Base-by-base conservation (phyloP, 495 filamentous ascomycete genomes). In the Cercophora newfieldiana region DNA sequence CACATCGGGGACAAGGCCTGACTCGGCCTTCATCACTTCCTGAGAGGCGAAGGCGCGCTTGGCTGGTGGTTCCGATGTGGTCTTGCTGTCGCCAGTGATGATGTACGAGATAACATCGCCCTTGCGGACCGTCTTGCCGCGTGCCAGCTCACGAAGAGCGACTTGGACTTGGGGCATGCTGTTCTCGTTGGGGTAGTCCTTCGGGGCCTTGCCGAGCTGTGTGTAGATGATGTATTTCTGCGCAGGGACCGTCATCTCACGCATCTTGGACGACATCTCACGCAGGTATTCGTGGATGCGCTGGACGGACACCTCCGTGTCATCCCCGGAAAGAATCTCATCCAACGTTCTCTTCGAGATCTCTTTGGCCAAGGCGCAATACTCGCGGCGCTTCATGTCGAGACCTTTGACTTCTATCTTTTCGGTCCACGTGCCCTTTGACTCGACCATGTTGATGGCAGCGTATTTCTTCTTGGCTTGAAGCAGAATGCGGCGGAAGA, bases 391-490 rank as follows among this genome's bases (percentile, higher is more conserved):
- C 77, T 89, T 91, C 96, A 99, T 98, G 75, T 99, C 95, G 48
- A 99, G 83, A 79, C 95, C 95, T 80, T 99, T 99, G 74, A 99
- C 94, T 74, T 99, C 95, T 76, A 97, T 89, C 77, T 95, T 96
- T 70, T 97, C 95, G 53, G 94, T 81, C 66, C 87, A 94, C 74
- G 96, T 96, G 69, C 94, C 95, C 70, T 94, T 89, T 21, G 90
- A 79, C 72, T 97, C 91, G 19, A 94, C 86, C 75, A 97, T 87
- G 75, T 97, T 98, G 78, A 98, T 91, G 48, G 95, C 95, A 16
- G 95, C 95, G 75, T 99, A 99, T 83, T 99, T 99, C 85, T 99
- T 99, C 84, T 99, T 99, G 47, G 96, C 94, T 76, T 97, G 95
- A 37, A 99, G 82, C 30, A 99, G 80, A 54, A 99, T 88, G 55